Evolutionary conservation across 2,329 filamentous ascomycete genomes (phyloP), one percentile per base, ranked within the genome.

Genomic region (Laburnicola sp.): DNA sequence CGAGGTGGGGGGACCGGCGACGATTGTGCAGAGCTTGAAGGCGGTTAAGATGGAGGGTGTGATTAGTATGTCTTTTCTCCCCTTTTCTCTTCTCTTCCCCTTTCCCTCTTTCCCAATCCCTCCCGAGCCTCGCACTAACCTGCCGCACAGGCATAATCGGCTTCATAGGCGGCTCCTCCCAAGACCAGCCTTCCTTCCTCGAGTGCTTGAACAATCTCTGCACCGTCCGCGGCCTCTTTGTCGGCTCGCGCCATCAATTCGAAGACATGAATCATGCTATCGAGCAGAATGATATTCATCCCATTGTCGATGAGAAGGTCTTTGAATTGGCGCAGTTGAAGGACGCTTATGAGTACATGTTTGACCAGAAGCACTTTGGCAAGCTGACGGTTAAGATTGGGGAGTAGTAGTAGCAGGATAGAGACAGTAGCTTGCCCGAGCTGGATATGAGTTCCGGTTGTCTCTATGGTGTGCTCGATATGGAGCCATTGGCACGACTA

Each of bases 1-100:
- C 34, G 86, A 89, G 60, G 80, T 88, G n/a, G 86, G 83, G 9
- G 86, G 86, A 0, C 76, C 82, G 0, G 78, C 76, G n/a, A 87
- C 85, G 0, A 76, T 88, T 56, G 60, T 73, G 2, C 72, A 75
- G 57, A 73, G 70, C 2, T 70, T 86, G 35, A 78, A 78, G 56
- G 79, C 80, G 1, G 72, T 84, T 50, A 75, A 74, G 45, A 76
- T 78, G 27, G 82, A 84, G 56, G 82, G 82, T 30, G 70, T 82
- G 10, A 71, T 72, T 28, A 53, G 40, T 43, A 34, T 25, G 45
- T 47, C 10, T 3, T 10, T 11, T 10, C 26, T n/a, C 26, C 21
- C 11, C 37, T 6, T 6, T 6, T 6, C 28, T 30, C 28, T 10
- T 6, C 28, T 10, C 28, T 22, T 31, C 21, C 40, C 11, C 4